Evolutionary conservation across 2,329 filamentous ascomycete species (phyloP), one percentile per base, ranked within the genome.

Genomic region (Fusarium nanum): DNA sequence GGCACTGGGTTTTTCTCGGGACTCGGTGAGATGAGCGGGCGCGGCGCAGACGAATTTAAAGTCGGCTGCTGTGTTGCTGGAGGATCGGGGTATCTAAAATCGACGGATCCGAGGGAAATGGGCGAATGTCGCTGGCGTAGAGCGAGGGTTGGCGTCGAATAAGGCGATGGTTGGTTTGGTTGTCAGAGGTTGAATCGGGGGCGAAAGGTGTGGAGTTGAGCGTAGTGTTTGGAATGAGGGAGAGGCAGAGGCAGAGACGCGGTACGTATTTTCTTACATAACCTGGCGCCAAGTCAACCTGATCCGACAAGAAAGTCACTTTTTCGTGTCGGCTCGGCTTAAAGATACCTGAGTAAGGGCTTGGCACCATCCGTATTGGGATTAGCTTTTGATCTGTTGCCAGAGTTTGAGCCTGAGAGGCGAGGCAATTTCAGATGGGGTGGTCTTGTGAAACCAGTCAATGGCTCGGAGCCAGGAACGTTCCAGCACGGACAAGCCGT

Each of bases 321-420:
- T 28, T 42, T 53, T 13, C 20, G 34, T 11, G 23, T 27, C 12
- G 18, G 20, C 37, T 14, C 8, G n/a, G 9, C 32, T 25, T 2
- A 18, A 52, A 53, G 34, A 28, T 53, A 53, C 49, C 20, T 53
- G 18, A 6, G 16, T 14, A 8, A 16, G 7, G n/a, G 9, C 11
- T 12, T 12, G 11, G 6, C 18, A 8, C 34, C 41, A 53, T 22
- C 49, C 23, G 11, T 20, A 27, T 20, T 20, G 3, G 49, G 28
- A 22, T 30, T 42, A 41, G 49, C 18, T 16, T 5, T 10, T 20
- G 9, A 23, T 27, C 34, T 12, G 50, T 62, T 56, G 46, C 52
- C 27, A 45, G 32, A 56, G 49, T 74, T 75, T 64, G 63, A 62
- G 76, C 77, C 77, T 78, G 77, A 78, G 76, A 77, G 67, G 73